phyloP scores from a whole-genome alignment of 441 rosid species.

The Gossypium trilobum region DNA sequence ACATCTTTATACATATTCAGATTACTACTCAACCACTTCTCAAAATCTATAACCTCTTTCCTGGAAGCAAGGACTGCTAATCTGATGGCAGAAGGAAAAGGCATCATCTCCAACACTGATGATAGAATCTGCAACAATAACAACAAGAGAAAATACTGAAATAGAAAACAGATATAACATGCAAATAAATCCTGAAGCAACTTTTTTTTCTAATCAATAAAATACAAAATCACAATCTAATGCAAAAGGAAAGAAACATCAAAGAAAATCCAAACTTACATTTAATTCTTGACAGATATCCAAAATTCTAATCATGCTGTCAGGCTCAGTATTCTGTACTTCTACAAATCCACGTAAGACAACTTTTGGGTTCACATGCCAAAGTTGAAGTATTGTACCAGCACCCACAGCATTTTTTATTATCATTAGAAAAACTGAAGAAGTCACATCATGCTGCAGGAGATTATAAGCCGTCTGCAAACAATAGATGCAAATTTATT shows the following conservation, averaged over 20 bases:
- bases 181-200: background rate
- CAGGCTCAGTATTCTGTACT: conserved; percentile 46
- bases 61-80: conserved; percentile 76
- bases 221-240: background rate
- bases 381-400: conserved; percentile 59
- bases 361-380: conserved; percentile 68
- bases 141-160: background rate
- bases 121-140: conserved; percentile 51
- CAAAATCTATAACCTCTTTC: conserved; percentile 71
- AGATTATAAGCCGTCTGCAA: conserved; percentile 84
- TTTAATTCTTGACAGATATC: conserved; percentile 78
- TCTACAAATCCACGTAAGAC: conserved; percentile 68
- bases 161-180: background rate
- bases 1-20: conserved; percentile 50
- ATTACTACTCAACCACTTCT: conserved; percentile 68
- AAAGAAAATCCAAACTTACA: conserved; percentile 34
- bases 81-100: conserved; percentile 57
- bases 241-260: background rate
- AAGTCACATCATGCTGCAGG: conserved; percentile 66
- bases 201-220: background rate
- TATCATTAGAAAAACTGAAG: conserved; percentile 55
- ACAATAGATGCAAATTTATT: conserved; percentile 11
- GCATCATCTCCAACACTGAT: conserved; percentile 61
- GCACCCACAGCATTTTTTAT: conserved; percentile 36
- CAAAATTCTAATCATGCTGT: conserved; percentile 47